Evolutionary conservation across 2,329 filamentous ascomycete genomes (phyloP), one percentile per base, ranked within the genome.

Genomic region (Pestalotiopsis sp.): DNA sequence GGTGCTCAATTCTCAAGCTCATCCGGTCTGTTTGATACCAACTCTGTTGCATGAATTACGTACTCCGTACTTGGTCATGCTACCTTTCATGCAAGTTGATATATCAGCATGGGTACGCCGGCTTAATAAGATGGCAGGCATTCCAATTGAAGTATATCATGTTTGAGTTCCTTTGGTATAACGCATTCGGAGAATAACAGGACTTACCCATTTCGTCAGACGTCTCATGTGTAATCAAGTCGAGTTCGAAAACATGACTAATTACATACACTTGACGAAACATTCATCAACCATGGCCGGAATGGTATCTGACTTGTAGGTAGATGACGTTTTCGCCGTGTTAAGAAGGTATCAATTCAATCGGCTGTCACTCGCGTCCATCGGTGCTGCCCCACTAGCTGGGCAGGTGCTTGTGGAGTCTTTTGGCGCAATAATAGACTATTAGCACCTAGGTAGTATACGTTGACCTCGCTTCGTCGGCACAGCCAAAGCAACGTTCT

Each of bases 321-420:
- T 52, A 52, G 20, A 52, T 52, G 45, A 52, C 45, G 23, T 27
- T 59, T 59, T 59, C n/a, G 23, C 57, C 57, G 23, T 17, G 57
- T 36, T 59, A 27, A 36, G 57, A 59, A 59, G 57, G 57, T 59
- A 36, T 59, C 23, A 36, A 59, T 59, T 4, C 11, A 6, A 59
- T 59, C 27, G 57, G 57, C 45, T 59, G 27, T 59, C 23, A 13
- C 27, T 59, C 57, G 57, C 57, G n/a, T 27, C 27, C 13, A 13
- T 23, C 57, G 57, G 57, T 59, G 57, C 57, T 59, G 57, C 57
- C 57, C 57, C 45, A 27, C 57, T 36, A 59, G 57, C 57, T 59
- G 57, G 57, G 57, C 57, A 59, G 57, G 57, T 59, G 20, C 20
- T 27, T 52, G 45, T 52, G 45, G 45, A 52, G 45, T n/a, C 17